Evolutionary conservation across 1,284 basidiomycete species (phyloP).

Genomic region (Marasmius tenuissimus): DNA sequence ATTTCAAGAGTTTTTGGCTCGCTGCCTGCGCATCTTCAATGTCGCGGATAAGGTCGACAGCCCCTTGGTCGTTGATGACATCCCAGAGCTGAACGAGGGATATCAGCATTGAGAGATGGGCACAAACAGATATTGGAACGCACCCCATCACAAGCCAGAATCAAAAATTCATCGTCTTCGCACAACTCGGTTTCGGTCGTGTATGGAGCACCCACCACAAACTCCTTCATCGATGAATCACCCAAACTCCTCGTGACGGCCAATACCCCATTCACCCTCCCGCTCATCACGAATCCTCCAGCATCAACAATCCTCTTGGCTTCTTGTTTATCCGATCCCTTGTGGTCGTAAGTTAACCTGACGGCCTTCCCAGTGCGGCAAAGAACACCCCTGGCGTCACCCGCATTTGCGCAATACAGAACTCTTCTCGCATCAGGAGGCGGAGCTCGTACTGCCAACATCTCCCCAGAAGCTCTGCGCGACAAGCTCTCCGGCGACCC

Average conservation of each 20-base stretch:
- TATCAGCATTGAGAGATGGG: constrained; percentile 14
- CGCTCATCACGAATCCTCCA: constrained; percentile 98
- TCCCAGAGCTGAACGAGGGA: constrained; percentile 85
- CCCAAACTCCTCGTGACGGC: constrained; percentile 96
- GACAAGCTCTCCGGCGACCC: constrained; percentile 34
- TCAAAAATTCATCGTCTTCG: constrained; percentile 91
- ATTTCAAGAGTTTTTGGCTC: constrained; percentile 75
- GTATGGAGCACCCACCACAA: constrained; percentile 96
- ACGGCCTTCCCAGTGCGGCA: constrained; percentile 90
- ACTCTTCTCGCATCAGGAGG: constrained; percentile 64
- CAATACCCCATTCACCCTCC: constrained; percentile 95
- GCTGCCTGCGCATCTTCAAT: constrained; percentile 84
- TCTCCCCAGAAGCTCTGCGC: constrained; percentile 28
- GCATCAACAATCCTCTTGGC: constrained; percentile 97
- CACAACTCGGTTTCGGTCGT: constrained; percentile 95
- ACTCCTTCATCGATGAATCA: constrained; percentile 99
- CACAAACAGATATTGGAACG: constrained; percentile 30
- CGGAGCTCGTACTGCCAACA: constrained; percentile 40
- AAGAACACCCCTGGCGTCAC: constrained; percentile 88
- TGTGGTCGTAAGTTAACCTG: constrained; percentile 97
- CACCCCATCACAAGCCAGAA: constrained; percentile 97
- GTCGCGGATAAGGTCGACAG: constrained; percentile 82
- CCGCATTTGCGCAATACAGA: constrained; percentile 95
- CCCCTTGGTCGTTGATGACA: constrained; percentile 89
- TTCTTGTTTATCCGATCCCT: constrained; percentile 96